Conservation (phyloP, 2,329 filamentous ascomycete genomes). For the Rhynchosporium graminicola region DNA sequence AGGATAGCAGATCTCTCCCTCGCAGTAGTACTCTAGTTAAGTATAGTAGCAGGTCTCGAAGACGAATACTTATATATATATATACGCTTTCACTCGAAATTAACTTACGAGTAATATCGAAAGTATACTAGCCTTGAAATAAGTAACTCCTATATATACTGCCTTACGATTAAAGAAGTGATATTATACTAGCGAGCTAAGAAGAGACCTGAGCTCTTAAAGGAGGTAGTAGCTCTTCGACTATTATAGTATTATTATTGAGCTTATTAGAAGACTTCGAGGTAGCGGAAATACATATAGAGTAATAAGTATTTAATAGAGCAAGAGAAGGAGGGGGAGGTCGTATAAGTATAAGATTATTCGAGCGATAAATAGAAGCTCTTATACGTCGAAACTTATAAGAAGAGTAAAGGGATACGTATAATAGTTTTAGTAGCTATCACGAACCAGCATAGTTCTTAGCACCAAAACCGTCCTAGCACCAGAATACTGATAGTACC, state of each 20-base stretch:
- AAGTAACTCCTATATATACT: background rate
- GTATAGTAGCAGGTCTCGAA: too few species aligned
- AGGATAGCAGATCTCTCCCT: too few species aligned
- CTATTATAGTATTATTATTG: constrained; percentile 2
- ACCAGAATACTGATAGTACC: too few species aligned
- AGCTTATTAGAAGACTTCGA: background rate
- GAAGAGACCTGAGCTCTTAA: background rate
- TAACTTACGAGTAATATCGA: too few species aligned
- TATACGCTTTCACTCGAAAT: too few species aligned
- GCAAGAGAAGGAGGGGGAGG: constrained; percentile 14
- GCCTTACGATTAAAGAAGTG: background rate
- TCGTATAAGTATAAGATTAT: background rate
- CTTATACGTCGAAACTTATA: constrained; percentile 18
- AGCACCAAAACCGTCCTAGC: too few species aligned
- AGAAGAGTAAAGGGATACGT: constrained; percentile 21
- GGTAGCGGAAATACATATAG: constrained; percentile 24
- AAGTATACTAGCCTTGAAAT: too few species aligned
- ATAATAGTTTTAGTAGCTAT: constrained; percentile 26
- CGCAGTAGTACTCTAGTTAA: too few species aligned
- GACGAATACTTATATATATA: too few species aligned
- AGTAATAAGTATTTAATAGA: constrained; percentile 26
- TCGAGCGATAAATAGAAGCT: background rate
- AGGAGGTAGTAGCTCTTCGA: background rate
- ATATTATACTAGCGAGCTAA: background rate
- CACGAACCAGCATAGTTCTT: too few species aligned